Conservation (phyloP, 148 eudicot species). For the Silene latifolia region DNA sequence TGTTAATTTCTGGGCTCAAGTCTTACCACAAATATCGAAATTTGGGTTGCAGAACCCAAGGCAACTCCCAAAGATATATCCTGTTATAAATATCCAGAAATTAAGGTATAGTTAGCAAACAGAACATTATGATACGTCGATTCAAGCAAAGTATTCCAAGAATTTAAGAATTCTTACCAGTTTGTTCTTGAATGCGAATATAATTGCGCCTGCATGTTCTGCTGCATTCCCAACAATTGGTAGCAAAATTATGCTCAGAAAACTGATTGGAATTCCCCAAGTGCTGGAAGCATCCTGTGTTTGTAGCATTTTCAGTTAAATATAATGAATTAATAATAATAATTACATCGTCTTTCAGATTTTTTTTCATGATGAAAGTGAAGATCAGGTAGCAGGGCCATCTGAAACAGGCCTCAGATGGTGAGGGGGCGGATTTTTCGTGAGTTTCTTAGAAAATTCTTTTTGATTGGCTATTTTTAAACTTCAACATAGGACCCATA, state of each 20-base stretch:
- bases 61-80: conserved; percentile 78
- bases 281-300: conserved; percentile 65
- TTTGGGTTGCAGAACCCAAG: conserved; percentile 80
- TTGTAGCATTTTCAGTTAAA: not conserved
- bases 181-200: conserved; percentile 73
- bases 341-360: too few species aligned
- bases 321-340: too few species aligned
- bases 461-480: too few species aligned
- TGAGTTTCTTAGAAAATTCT: too few species aligned
- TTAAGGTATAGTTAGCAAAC: not conserved
- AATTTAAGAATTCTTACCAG: conserved; percentile 36
- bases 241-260: conserved; percentile 65
- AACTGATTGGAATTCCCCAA: conserved; percentile 68
- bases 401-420: too few species aligned
- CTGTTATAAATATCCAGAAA: conserved; percentile 35
- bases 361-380: too few species aligned
- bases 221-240: conserved; percentile 93
- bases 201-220: conserved; percentile 81
- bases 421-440: not conserved
- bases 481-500: too few species aligned
- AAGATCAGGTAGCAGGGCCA: not conserved
- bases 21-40: conserved; percentile 73
- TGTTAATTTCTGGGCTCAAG: not conserved
- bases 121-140: not conserved
- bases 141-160: not conserved